Percentiles rank a stretch among this genome's conserved stretches.
phyloP scores from a whole-genome alignment of 345 rosid genomes.

The Orychophragmus violaceus region DNA sequence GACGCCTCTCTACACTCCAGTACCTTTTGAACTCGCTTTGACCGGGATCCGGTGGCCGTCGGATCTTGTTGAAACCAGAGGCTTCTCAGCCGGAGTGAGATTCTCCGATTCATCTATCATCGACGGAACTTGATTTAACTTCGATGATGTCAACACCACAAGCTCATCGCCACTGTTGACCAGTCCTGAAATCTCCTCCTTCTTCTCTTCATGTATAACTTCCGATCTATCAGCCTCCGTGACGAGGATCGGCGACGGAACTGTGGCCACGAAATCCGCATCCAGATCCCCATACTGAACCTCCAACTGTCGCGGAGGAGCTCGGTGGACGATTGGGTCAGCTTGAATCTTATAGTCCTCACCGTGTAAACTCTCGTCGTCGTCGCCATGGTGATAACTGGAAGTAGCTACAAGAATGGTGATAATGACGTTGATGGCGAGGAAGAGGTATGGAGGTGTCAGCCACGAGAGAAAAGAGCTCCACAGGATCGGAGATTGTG shows the following conservation, averaged over 20 bases:
- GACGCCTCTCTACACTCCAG: background rate
- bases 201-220: background rate
- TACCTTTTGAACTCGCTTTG: constrained; percentile 56
- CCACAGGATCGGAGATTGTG: constrained; percentile 38
- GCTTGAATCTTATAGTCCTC: background rate
- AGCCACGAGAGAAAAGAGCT: constrained; percentile 44
- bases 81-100: constrained; percentile 40
- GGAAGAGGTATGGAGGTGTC: constrained; percentile 51
- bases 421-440: constrained; percentile 50
- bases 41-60: constrained; percentile 22
- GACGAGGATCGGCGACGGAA: background rate
- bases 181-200: background rate
- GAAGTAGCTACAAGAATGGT: constrained; percentile 50
- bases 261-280: background rate
- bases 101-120: constrained; percentile 28
- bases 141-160: constrained; percentile 30
- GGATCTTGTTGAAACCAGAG: constrained; percentile 28
- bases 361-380: background rate
- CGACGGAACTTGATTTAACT: constrained; percentile 19
- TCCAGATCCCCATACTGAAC: background rate
- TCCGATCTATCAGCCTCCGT: constrained; percentile 1
- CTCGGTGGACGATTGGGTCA: background rate
- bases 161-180: constrained; percentile 31
- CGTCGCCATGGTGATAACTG: background rate
- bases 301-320: background rate